Base-by-base conservation (phyloP, 345 rosid species). In the Anastatica hierochuntica region DNA sequence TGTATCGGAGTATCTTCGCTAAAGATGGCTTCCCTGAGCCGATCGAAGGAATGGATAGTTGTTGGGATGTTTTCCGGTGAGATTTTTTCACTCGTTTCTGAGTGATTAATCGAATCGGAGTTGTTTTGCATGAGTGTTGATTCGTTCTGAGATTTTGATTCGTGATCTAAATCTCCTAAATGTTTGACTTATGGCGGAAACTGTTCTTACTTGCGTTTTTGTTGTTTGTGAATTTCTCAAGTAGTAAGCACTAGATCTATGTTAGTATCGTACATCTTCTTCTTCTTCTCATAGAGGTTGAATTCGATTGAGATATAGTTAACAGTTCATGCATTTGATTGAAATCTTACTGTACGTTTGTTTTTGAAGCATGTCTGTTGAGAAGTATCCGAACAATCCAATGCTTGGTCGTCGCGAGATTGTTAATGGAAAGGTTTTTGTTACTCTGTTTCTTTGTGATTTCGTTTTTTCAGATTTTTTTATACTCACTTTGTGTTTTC, bases 21-120 rank as follows among this genome's bases (percentile, higher is more conserved):
- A 76, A 78, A 55, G 84, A 74, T 29, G 96, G 96, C 7, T 82
- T 84, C 43, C 90, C 94, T 4, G 60, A 77, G n/a, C 88, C 90
- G 42, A 62, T 76, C 42, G 63, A 75, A 21, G 96, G 88, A 14
- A 51, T 88, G 82, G 84, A 84, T 11, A 74, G 85, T 68, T 88
- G 96, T 63, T 88, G 96, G 96, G 96, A 84, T 49, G 66, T 84
- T 72, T 88, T 88, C 76, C 88, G 90, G 96, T 88, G 47, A 54
- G 76, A 16, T 58, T 11, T 7, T 8, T 7, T 4, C 31, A 5
- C n/a, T 31, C n/a, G n/a, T 10, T 10, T 31, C 5, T 2, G 36
- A 31, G n/a, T 29, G 13, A 7, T 40, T 10, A 2, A 19, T n/a
- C 0, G 14, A 14, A 56, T 56, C 50, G 30, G 21, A 23, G 8